Percentiles rank a stretch among this genome's conserved stretches.
phyloP scores from a whole-genome alignment of 176 grass and related monocot genomes.

The Ampelocalamus luodianensis region DNA sequence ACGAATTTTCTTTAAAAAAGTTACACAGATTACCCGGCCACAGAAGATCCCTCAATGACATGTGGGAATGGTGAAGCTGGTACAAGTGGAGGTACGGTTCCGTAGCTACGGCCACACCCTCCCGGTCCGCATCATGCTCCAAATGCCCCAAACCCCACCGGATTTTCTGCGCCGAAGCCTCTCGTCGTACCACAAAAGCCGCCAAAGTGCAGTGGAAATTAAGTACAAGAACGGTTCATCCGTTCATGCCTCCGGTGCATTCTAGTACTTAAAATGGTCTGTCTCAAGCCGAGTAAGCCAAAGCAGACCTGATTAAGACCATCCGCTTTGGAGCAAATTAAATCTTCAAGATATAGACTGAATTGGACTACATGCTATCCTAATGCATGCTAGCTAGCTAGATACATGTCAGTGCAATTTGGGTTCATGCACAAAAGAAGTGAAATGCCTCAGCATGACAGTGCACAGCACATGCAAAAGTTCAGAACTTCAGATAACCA shows the following conservation, averaged over 20 bases:
- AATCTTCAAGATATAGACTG: not conserved
- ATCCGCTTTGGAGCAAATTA: not conserved
- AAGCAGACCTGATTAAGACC: not conserved
- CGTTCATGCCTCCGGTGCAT: not conserved
- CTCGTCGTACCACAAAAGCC: not conserved
- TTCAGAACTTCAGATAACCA: not conserved
- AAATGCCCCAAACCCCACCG: not conserved
- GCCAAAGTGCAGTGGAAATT: not conserved
- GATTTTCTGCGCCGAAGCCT: conserved; percentile 14
- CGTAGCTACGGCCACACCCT: conserved; percentile 43
- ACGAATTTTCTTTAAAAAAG: not conserved
- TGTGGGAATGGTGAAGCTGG: not conserved
- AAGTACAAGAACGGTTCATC: not conserved
- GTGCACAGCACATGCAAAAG: not conserved
- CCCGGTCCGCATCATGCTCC: not conserved
- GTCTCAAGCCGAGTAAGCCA: not conserved
- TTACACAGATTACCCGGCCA: not conserved
- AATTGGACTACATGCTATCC: not conserved
- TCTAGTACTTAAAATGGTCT: too few relatives aligned
- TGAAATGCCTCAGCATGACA: not conserved
- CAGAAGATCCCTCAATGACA: not conserved
- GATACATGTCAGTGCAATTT: not conserved
- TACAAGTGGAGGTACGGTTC: conserved; percentile 53
- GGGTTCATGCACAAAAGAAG: not conserved
- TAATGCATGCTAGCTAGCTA: not conserved